Evolutionary conservation across 352 stramenopile species (phyloP).

Genomic region (Globisporangium megalacanthum): DNA sequence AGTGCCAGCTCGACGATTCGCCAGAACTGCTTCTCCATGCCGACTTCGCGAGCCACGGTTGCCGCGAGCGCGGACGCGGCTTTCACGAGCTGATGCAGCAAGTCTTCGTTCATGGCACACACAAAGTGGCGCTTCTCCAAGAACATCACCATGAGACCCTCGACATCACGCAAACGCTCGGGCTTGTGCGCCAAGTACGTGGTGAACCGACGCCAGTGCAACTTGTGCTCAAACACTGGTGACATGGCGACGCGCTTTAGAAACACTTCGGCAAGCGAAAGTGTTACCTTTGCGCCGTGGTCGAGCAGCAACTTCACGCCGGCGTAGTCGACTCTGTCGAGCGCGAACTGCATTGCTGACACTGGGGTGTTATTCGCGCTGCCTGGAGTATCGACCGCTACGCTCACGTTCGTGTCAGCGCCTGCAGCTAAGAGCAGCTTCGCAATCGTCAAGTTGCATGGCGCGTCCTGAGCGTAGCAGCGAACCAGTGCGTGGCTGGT

Average conservation of each 20-base stretch:
- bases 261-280: constrained; percentile 27
- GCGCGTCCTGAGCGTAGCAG: constrained; percentile 28
- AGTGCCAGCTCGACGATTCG: constrained; percentile 25
- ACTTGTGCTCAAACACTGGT: neutral
- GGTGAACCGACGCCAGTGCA: constrained; percentile 31
- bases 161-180: constrained; percentile 32
- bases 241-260: constrained; percentile 20
- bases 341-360: constrained; percentile 31
- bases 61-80: constrained; percentile 27
- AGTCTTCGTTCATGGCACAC: constrained; percentile 30
- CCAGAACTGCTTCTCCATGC: constrained; percentile 41
- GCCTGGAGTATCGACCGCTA: neutral
- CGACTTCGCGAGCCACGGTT: constrained; percentile 26
- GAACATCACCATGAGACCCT: constrained; percentile 36
- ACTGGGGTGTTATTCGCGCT: neutral
- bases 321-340: constrained; percentile 29
- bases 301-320: constrained; percentile 37
- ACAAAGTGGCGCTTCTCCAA: constrained; percentile 25
- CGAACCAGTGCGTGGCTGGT: constrained; percentile 29
- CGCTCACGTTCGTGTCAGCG: constrained; percentile 21
- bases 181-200: constrained; percentile 24
- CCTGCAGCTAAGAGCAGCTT: constrained; percentile 33
- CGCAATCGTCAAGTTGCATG: constrained; percentile 37
- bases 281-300: constrained; percentile 27
- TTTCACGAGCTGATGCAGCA: constrained; percentile 37